Percentiles rank a stretch among this genome's conserved stretches.
These are phyloP conservation scores for Hippophae tibetana DNA, from an alignment of 306 rosid species.

Conservation along the genomic window DNA sequence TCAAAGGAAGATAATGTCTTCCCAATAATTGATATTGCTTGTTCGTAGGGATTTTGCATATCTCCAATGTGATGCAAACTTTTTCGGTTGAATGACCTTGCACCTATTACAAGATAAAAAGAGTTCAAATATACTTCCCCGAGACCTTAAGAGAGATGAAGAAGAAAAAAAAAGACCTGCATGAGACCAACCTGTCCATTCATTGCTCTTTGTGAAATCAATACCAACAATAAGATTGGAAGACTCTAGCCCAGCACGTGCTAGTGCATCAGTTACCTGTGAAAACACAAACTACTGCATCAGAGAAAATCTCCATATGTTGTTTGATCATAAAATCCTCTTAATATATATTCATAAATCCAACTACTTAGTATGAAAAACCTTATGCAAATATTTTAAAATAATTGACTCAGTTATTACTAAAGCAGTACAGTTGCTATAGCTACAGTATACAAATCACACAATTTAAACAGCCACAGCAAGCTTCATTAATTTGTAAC, in stretches of 20 bases:
- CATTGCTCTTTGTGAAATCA: constrained; percentile 98
- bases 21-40: constrained; percentile 81
- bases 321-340: too few species aligned
- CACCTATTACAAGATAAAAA: constrained; percentile 36
- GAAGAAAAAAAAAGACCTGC: neutral
- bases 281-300: constrained; percentile 10
- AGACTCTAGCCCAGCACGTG: constrained; percentile 80
- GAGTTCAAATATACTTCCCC: constrained; percentile 14
- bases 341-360: neutral
- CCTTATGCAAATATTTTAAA: too few species aligned
- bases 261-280: constrained; percentile 83
- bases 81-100: constrained; percentile 68
- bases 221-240: constrained; percentile 93
- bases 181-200: constrained; percentile 84
- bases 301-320: neutral
- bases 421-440: too few species aligned
- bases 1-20: constrained; percentile 60
- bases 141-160: constrained; percentile 3
- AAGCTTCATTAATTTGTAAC: neutral
- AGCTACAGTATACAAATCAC: neutral
- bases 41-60: constrained; percentile 65
- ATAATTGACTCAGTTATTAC: neutral
- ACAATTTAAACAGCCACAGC: neutral
- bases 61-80: constrained; percentile 78
- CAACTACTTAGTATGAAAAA: neutral